These are phyloP conservation scores for Crithidia bombi DNA, from an alignment of 208 protist species.

Conservation along the genomic window DNA sequence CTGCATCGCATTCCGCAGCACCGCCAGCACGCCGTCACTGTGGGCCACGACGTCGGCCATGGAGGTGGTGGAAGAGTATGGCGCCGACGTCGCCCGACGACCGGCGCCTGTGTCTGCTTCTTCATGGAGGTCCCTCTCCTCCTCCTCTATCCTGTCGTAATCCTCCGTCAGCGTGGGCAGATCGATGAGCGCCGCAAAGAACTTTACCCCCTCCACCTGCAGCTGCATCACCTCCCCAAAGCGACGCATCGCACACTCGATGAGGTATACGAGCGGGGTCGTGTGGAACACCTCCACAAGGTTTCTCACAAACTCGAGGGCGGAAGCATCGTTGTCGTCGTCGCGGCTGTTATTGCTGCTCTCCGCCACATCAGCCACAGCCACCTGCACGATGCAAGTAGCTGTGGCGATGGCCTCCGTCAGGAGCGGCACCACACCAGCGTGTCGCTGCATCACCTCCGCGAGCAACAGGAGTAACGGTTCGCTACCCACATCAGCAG, in stretches of 20 bases:
- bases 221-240: slow-evolving; percentile 39
- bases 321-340: neutral
- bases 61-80: no score
- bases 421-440: slow-evolving; percentile 22
- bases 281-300: slow-evolving; percentile 38
- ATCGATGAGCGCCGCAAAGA: slow-evolving; percentile 54
- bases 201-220: slow-evolving; percentile 35
- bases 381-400: slow-evolving; percentile 21
- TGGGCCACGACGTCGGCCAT: slow-evolving; percentile 53
- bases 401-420: slow-evolving; percentile 15
- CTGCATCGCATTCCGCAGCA: slow-evolving; percentile 34
- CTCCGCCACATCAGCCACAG: slow-evolving; percentile 1
- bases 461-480: slow-evolving; percentile 15
- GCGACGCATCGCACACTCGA: slow-evolving; percentile 43
- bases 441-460: slow-evolving; percentile 30
- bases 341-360: no score
- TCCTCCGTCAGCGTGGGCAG: slow-evolving; percentile 13
- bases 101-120: no score
- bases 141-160: neutral
- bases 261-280: slow-evolving; percentile 37
- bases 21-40: slow-evolving; percentile 54
- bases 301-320: neutral
- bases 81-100: no score
- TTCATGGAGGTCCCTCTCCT: no score
- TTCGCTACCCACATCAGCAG: slow-evolving; percentile 7